A percentile compares a stretch with the other conserved stretches of the same genome.
Conservation (phyloP, 2,329 filamentous ascomycete species). For the Fusarium sp. region DNA sequence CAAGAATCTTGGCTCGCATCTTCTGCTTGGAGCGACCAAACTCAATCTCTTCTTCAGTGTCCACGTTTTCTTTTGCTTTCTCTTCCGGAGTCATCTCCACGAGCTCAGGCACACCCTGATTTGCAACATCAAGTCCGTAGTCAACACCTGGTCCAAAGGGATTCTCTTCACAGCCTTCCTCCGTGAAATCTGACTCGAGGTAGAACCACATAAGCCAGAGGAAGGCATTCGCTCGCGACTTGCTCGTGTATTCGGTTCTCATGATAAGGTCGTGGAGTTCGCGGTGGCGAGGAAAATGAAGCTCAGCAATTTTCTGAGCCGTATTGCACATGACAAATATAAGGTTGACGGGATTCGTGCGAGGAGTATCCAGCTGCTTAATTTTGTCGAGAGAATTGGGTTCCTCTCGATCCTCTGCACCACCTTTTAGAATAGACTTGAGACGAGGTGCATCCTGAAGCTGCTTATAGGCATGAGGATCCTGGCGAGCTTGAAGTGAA, state of each 20-base stretch:
- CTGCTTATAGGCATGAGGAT: slow-evolving; percentile 96
- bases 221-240: slow-evolving; percentile 87
- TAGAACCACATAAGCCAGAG: slow-evolving; percentile 99
- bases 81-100: slow-evolving; percentile 74
- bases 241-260: slow-evolving; percentile 84
- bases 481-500: slow-evolving; percentile 93
- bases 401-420: slow-evolving; percentile 89
- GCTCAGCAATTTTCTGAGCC: slow-evolving; percentile 89
- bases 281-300: slow-evolving; percentile 85
- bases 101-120: slow-evolving; percentile 77
- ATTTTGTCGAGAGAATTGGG: slow-evolving; percentile 87
- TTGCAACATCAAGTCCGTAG: slow-evolving; percentile 73
- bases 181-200: slow-evolving; percentile 92
- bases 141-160: slow-evolving; percentile 84
- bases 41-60: slow-evolving; percentile 75
- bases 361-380: slow-evolving; percentile 71
- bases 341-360: slow-evolving; percentile 96
- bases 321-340: slow-evolving; percentile 95
- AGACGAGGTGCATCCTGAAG: slow-evolving; percentile 94
- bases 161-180: slow-evolving; percentile 88
- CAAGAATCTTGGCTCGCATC: slow-evolving; percentile 79
- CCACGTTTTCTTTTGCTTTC: slow-evolving; percentile 77
- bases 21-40: slow-evolving; percentile 81
- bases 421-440: slow-evolving; percentile 97
- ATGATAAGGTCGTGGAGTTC: slow-evolving; percentile 99